phyloP scores from a whole-genome alignment of 1,284 basidiomycete species.

The Moniliella sp. region DNA sequence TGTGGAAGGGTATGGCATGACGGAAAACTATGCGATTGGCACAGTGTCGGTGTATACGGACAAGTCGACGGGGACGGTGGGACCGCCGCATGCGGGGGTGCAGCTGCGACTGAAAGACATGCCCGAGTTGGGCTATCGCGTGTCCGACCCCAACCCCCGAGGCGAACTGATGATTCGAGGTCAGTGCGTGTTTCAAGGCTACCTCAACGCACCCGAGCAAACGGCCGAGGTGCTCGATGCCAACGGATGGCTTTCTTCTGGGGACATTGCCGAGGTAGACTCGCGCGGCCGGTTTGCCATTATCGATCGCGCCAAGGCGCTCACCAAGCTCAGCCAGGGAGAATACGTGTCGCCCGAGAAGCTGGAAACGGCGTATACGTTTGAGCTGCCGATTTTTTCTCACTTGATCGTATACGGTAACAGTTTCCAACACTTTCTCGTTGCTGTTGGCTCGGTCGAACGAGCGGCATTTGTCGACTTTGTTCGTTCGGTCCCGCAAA shows the following conservation, averaged over 20 bases:
- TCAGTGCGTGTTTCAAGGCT: constrained; percentile 34
- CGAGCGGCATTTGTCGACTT: constrained; percentile 41
- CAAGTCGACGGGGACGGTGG: constrained; percentile 11
- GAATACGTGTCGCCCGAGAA: constrained; percentile 98
- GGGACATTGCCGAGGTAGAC: constrained; percentile 58
- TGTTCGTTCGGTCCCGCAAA: constrained; percentile 42
- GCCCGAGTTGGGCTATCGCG: constrained; percentile 58
- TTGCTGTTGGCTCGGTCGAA: constrained; percentile 63
- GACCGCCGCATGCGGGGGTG: constrained; percentile 14
- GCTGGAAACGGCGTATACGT: constrained; percentile 27
- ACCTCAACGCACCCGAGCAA: constrained; percentile 51
- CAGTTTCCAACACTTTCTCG: constrained; percentile 38
- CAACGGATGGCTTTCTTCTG: constrained; percentile 73
- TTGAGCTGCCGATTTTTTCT: constrained; percentile 8
- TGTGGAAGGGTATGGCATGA: constrained; percentile 45
- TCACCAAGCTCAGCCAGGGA: constrained; percentile 27
- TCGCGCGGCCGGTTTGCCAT: constrained; percentile 59
- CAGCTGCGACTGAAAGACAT: constrained; percentile 21
- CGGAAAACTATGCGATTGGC: constrained; percentile 25
- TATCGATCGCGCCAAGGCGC: constrained; percentile 63
- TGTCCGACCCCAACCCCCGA: constrained; percentile 70
- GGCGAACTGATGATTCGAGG: constrained; percentile 44
- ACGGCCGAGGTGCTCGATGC: constrained; percentile 41
- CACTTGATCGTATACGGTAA: constrained; percentile 24
- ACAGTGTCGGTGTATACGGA: constrained; percentile 16